Base-by-base conservation (phyloP, 73 alveolate genomes). In the Paramecium primaurelia region DNA sequence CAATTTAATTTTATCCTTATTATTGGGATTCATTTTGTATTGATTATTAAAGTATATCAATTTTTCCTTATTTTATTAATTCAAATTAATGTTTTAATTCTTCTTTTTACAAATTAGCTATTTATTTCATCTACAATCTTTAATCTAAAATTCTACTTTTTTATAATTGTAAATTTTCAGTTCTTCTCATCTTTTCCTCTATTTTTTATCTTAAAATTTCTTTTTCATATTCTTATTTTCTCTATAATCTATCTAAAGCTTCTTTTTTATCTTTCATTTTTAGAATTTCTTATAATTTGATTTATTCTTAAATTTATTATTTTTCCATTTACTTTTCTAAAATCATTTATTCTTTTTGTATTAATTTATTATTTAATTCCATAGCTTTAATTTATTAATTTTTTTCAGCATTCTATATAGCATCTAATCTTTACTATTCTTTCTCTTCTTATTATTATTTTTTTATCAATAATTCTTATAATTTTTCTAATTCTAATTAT, bases 141-240 rank as follows among this genome's bases (percentile, higher is more conserved):
- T 64, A 64, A 10, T 64, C 84, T n/a, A 11, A 64, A 3, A 64
- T 12, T 64, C 47, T 22, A 14, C 84, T 64, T 11, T 64, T 64
- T 9, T 64, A 12, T 32, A 64, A 64, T 34, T 64, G 26, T 34
- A 64, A 32, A 28, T 32, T 64, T 3, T 64, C 84, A 64, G 84
- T 34, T 64, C 84, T 64, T 64, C 49, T 64, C 42, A 64, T 64
- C 28, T 64, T 64, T 32, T 64, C 84, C 9, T 64, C 84, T 75
- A 75, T 75, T 10, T 42, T 75, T 42, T 75, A 22, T 75, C 88
- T 42, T 20, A 75, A 64, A 64, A 20, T 64, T 64, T 64, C 42
- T 64, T 64, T 64, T 34, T 64, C 84, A 26, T 64, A 64, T 28
- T 64, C 84, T n/a, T 64, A 64, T 64, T 64, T 64, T 64, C 84